Evolutionary conservation across 2,329 filamentous ascomycete genomes (phyloP).

Genomic region (Thelonectria rubi): DNA sequence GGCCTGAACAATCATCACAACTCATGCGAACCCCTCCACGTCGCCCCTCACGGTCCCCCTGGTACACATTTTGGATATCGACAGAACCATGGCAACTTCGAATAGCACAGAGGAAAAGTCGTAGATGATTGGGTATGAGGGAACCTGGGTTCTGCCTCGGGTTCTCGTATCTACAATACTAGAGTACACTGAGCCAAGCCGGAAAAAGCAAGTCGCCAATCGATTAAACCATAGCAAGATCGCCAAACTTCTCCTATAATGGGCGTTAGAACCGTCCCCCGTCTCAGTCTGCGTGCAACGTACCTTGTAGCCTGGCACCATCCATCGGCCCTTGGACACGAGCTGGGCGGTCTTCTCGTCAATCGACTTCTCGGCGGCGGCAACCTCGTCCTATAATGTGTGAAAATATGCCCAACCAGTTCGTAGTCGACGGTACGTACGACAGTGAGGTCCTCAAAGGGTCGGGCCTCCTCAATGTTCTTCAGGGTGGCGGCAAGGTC

Average conservation of each 20-base stretch:
- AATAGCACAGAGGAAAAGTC: slow-evolving; percentile 38
- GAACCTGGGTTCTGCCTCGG: slow-evolving; percentile 47
- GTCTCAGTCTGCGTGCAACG: slow-evolving; percentile 44
- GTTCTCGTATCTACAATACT: slow-evolving; percentile 74
- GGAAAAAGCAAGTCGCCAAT: slow-evolving; percentile 48
- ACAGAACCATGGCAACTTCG: neutral
- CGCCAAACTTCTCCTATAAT: slow-evolving; percentile 95
- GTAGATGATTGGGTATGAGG: slow-evolving; percentile 44
- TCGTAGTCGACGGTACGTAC: slow-evolving; percentile 66
- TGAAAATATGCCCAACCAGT: slow-evolving; percentile 37
- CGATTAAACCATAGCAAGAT: slow-evolving; percentile 90
- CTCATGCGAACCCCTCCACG: neutral
- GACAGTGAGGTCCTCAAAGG: slow-evolving; percentile 97
- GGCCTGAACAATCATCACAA: neutral
- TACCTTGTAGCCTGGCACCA: slow-evolving; percentile 98
- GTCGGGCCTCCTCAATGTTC: slow-evolving; percentile 96
- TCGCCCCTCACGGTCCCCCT: neutral
- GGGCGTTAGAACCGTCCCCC: slow-evolving; percentile 54
- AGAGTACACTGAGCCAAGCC: slow-evolving; percentile 69
- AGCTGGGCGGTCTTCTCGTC: slow-evolving; percentile 95
- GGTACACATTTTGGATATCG: neutral
- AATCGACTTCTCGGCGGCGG: slow-evolving; percentile 92
- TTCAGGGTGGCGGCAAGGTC: slow-evolving; percentile 93
- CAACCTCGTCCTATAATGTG: slow-evolving; percentile 83
- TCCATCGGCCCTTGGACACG: slow-evolving; percentile 98